phyloP scores from a whole-genome alignment of 75 land plant species.

The Larix kaempferi region DNA sequence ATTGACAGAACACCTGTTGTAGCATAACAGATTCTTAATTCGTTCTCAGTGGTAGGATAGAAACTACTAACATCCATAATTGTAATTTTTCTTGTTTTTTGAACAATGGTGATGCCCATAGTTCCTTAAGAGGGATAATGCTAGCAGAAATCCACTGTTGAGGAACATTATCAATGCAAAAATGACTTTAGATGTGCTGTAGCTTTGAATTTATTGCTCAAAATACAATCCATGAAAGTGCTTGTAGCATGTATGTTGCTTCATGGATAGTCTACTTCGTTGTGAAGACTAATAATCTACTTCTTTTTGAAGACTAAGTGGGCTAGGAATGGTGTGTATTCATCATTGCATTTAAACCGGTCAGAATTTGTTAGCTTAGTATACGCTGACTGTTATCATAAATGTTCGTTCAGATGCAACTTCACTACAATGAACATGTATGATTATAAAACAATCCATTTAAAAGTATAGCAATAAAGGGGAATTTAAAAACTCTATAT shows the following conservation, averaged over 20 bases:
- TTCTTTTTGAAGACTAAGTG: no score
- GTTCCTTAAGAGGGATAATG: slow-evolving; percentile 44
- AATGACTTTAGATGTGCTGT: slow-evolving; percentile 42
- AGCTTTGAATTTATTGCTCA: slow-evolving; percentile 37
- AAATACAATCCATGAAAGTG: slow-evolving; percentile 41
- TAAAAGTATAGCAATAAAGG: no score
- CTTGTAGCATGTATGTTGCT: slow-evolving; percentile 50
- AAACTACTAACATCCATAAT: slow-evolving; percentile 8
- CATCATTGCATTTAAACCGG: no score
- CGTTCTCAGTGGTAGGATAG: background rate
- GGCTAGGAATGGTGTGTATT: no score
- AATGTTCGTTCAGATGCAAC: no score
- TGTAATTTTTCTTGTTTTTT: slow-evolving; percentile 14
- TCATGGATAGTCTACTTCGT: slow-evolving; percentile 40
- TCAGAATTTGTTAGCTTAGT: no score
- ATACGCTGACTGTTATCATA: no score
- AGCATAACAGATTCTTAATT: slow-evolving; percentile 43
- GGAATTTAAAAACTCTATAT: no score
- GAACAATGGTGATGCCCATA: slow-evolving; percentile 42
- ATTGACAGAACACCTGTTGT: slow-evolving; percentile 52
- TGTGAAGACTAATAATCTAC: no score
- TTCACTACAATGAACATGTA: no score
- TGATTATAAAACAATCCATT: no score
- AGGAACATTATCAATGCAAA: slow-evolving; percentile 38
- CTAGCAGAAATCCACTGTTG: slow-evolving; percentile 34